Evolutionary conservation across 2,329 filamentous ascomycete species (phyloP), one percentile per base, ranked within the genome.

Genomic region (Reticulascus tulasneorum): DNA sequence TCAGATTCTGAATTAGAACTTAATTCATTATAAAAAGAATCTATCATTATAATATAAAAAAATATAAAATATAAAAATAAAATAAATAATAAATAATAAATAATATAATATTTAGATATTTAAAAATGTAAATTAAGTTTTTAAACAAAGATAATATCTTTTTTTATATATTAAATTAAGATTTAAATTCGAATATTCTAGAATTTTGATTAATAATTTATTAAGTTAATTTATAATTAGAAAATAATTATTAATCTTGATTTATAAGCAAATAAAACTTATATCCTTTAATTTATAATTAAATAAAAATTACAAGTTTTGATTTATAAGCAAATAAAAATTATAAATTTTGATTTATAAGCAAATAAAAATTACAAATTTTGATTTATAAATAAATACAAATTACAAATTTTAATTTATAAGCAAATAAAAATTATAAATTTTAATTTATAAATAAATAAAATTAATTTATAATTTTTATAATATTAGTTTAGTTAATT

Each of bases 31-130:
- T 16, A 7, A 6, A 17, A 16, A 17, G 6, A 13, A 22, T 15
- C 17, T 13, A 13, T 8, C 17, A 8, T 27, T 8, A 13, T 27
- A 27, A 8, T 7, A 7, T 27, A 7, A 27, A 8, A 16, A 13
- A 20, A 26, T 19, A 37, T 16, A 32, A 22, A 17, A 31, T 37
- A 37, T 10, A 13, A 8, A 7, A 27, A 27, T 32, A 31, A 15
- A n/a, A 12, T 25, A 21, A 18, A 18, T 19, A 17, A 19, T 32
- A 22, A 29, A 37, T n/a, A 32, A 6, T 19, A 19, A 22, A 22
- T n/a, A 13, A 28, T 9, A n/a, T n/a, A 13, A 8, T 13, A 28
- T n/a, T n/a, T n/a, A n/a, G n/a, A n/a, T n/a, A n/a, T n/a, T n/a
- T n/a, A n/a, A n/a, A n/a, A n/a, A n/a, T n/a, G n/a, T n/a, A n/a